Percentiles rank a stretch among this genome's conserved stretches.
phyloP scores from a whole-genome alignment of 169 alveolate genomes.

The Eimeria sp. region DNA sequence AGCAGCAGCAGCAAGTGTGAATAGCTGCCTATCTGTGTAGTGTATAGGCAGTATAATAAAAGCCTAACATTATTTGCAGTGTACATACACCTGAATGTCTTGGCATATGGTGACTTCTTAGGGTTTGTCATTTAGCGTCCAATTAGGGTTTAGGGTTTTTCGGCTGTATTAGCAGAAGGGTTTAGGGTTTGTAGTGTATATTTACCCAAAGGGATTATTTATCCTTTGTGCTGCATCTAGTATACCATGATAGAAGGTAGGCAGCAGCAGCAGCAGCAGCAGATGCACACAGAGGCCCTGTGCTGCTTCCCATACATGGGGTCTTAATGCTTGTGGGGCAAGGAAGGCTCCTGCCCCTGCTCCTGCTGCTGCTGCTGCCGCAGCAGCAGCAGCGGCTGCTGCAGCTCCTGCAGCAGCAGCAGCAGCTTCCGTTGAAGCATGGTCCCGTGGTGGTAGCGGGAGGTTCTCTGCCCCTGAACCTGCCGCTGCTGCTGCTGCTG shows the following conservation, averaged over 20 bases:
- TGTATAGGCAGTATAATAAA: neutral
- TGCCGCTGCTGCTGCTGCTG: neutral
- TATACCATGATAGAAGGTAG: conserved; percentile 77
- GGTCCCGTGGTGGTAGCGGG: neutral
- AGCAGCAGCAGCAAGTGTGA: neutral
- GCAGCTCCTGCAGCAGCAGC: conserved; percentile 45
- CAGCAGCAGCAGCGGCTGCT: neutral
- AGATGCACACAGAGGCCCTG: conserved; percentile 74
- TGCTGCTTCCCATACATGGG: conserved; percentile 70
- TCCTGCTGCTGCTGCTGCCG: conserved; percentile 32
- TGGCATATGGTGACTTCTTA: neutral
- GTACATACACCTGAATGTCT: neutral
- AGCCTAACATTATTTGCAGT: neutral
- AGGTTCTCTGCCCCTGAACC: neutral
- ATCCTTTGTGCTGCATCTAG: conserved; percentile 64
- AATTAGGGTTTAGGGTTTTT: neutral
- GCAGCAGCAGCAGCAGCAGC: conserved; percentile 67
- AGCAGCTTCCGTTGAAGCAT: neutral
- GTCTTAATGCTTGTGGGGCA: conserved; percentile 35
- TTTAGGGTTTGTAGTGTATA: neutral
- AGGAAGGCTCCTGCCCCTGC: conserved; percentile 18
- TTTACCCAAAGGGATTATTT: conserved; percentile 78
- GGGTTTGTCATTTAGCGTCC: neutral
- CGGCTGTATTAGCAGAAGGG: neutral
- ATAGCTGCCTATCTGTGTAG: neutral